Evolutionary conservation across 2,329 filamentous ascomycete species (phyloP), one percentile per base, ranked within the genome.

Genomic region (Aspergillus sp.): DNA sequence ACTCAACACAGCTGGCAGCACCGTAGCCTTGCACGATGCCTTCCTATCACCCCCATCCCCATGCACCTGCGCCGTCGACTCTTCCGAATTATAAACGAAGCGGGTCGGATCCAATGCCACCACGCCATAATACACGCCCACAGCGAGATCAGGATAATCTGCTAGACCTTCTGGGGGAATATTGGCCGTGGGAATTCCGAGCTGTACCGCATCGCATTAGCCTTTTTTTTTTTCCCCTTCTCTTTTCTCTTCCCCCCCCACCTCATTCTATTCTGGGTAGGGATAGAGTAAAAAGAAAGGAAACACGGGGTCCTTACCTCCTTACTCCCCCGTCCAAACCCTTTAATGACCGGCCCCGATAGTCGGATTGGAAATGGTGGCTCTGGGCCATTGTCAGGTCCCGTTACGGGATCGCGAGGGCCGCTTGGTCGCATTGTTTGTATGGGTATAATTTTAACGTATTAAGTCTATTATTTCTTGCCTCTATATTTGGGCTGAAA

Each of bases 141-240:
- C 88, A 45, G 80, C 74, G 43, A 87, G 75, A 53, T 78, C 72
- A 69, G 70, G 69, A 44, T 71, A 61, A 7, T 62, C 85, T 57
- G 82, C 82, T 36, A 97, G 82, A 27, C 78, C 78, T 10, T 76
- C 74, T 47, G 83, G 69, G 7, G 82, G 82, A 59, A 86, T 85
- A 74, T 97, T 98, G 63, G 93, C 93, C 2, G 93, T 97, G 2
- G 93, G 93, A 64, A 97, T 96, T 56, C 91, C 91, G 62, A 97
- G 87, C 83, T 94, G 51, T 31, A 47, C 11, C 11, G n/a, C 13
- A 33, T 5, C 9, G 19, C 29, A 29, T 49, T 35, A 53, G 45
- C 19, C 11, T 27, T 19, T 39, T 31, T 10, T 8, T 19, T 38
- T 27, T 7, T 28, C 4, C 27, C n/a, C n/a, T 37, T 2, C 13